Base-by-base conservation (phyloP, 140 eudicot genomes). In the Flaveria floridana region DNA sequence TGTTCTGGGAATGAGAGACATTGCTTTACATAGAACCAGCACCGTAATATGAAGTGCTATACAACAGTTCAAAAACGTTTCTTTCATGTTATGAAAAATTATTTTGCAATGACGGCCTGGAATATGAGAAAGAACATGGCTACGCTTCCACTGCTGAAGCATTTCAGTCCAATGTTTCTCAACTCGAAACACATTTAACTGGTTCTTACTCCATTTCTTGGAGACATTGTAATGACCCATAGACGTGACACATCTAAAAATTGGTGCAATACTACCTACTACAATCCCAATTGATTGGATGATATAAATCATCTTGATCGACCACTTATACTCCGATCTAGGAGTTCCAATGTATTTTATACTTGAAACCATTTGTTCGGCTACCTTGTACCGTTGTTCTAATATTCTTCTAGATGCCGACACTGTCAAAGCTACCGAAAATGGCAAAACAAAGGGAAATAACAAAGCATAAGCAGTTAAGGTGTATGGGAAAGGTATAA, bases 361-460 rank as follows among this genome's bases (percentile, higher is more conserved):
- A 48, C 4, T 8, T 6, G 7, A 55, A 34, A 3, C 67, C 7
- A 55, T 0, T 9, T 2, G 2, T 23, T 53, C 21, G 7, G 12
- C 55, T 13, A 19, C 46, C 25, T 69, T 51, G 12, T 69, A 48
- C 3, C 39, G 21, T 0, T 25, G 21, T 14, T 69, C 26, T 69
- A 48, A 48, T 2, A 5, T 26, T 48, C 18, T 69, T 15, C 74
- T 69, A 13, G 13, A 12, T 13, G 61, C 6, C 2, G 74, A 18
- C 23, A 69, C 15, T 23, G 62, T 15, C 13, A 69, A 69, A 48
- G 74, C 61, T 6, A 69, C 62, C 7, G 12, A 56, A 57, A 41
- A 41, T 15, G 51, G 42, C 4, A 2, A 2, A 2, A 2, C 0
- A 28, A 28, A 28, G 0, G 4, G 4, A 28, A 28, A 28, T 28